phyloP scores from a whole-genome alignment of 768 basidiomycete genomes.

The Russula foetens region DNA sequence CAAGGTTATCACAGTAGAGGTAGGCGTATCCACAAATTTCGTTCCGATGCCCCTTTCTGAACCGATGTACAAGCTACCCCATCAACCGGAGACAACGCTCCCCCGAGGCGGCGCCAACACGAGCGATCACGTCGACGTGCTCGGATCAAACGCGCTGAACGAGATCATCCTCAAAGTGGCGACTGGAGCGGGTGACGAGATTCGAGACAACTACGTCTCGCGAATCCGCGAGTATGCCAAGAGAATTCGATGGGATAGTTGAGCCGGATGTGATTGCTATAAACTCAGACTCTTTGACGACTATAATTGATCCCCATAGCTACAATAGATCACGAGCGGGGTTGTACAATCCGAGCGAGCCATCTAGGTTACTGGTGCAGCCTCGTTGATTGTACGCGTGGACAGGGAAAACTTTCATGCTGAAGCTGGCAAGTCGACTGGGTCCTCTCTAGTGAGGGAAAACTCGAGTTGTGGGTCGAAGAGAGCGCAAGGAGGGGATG shows the following conservation, averaged over 20 bases:
- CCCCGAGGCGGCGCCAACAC: conserved; percentile 91
- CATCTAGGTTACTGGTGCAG: no score
- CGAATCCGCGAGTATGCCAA: conserved; percentile 68
- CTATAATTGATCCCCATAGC: neutral
- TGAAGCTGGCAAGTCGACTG: no score
- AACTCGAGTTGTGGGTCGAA: no score
- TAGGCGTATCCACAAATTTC: conserved; percentile 26
- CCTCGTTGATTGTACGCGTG: no score
- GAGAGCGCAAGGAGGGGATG: no score
- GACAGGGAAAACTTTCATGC: no score
- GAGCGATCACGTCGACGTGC: conserved; percentile 71
- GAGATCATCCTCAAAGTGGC: conserved; percentile 89
- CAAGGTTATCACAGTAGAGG: conserved; percentile 79
- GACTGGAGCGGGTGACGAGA: conserved; percentile 69
- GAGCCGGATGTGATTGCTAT: neutral
- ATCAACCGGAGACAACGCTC: conserved; percentile 60
- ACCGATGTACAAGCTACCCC: conserved; percentile 50
- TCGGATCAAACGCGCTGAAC: conserved; percentile 73
- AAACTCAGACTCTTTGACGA: no score
- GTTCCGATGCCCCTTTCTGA: neutral
- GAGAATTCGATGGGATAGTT: conserved; percentile 38
- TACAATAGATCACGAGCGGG: no score
- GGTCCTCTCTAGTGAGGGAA: no score
- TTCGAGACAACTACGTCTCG: conserved; percentile 64
- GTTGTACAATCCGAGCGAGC: no score